phyloP scores from a whole-genome alignment of 805 yeast species.

The Saturnispora dispora region DNA sequence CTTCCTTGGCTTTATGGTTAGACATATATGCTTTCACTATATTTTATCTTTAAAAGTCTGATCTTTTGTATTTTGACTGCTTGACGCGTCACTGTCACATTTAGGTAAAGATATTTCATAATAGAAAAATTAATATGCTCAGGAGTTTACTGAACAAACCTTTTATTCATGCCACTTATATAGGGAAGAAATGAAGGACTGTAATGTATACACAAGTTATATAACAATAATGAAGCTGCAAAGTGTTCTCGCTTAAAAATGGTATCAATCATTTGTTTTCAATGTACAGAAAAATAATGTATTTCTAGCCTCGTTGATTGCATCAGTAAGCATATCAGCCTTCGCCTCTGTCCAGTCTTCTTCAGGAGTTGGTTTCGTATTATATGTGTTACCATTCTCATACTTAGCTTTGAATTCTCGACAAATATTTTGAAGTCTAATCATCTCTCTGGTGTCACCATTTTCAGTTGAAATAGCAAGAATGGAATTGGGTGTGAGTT shows the following conservation, averaged over 20 bases:
- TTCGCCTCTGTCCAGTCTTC: conserved; percentile 42
- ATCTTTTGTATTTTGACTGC: neutral
- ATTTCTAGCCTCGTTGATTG: conserved; percentile 45
- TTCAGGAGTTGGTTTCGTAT: conserved; percentile 16
- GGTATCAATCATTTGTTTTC: conserved; percentile 9
- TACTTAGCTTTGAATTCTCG: conserved; percentile 32
- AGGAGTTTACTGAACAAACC: neutral
- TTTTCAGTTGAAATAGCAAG: conserved; percentile 54
- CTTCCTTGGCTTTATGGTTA: neutral
- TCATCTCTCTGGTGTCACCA: conserved; percentile 48
- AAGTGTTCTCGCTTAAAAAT: neutral
- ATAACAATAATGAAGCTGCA: neutral
- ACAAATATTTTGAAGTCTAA: conserved; percentile 36
- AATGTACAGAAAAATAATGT: conserved; percentile 49
- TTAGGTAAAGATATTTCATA: neutral
- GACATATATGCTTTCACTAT: neutral
- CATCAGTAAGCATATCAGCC: conserved; percentile 36
- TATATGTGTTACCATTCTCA: conserved; percentile 34
- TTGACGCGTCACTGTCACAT: neutral
- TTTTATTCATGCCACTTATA: neutral
- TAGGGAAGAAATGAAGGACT: neutral
- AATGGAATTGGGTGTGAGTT: conserved; percentile 49
- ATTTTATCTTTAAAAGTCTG: neutral
- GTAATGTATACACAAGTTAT: neutral
- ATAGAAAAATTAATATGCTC: neutral